These are phyloP conservation scores for Phytophthora europaea DNA, from an alignment of 352 stramenopile genomes.

Conservation along the genomic window DNA sequence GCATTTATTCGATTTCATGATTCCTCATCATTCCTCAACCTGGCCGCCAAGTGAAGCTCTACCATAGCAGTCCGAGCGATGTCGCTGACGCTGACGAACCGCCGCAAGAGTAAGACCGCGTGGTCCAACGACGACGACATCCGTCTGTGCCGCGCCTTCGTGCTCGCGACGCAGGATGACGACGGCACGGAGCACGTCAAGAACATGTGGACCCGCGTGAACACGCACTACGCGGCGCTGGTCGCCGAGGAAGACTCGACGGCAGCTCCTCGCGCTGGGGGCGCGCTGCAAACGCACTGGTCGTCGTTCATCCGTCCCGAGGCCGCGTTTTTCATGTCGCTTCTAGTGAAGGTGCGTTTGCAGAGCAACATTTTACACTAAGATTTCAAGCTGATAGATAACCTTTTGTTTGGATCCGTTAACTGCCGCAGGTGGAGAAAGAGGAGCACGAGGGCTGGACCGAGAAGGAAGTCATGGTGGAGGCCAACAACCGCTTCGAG, in stretches of 20 bases:
- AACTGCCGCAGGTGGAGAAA: constrained; percentile 29
- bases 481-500: constrained; percentile 32
- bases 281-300: constrained; percentile 45
- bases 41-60: not conserved
- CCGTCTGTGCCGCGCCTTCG: constrained; percentile 41
- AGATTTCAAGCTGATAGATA: not conserved
- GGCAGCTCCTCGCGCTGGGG: constrained; percentile 29
- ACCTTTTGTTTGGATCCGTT: not conserved
- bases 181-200: constrained; percentile 40
- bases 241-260: constrained; percentile 27
- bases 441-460: constrained; percentile 39
- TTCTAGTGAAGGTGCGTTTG: constrained; percentile 33
- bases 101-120: constrained; percentile 37
- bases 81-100: constrained; percentile 20
- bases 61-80: constrained; percentile 10
- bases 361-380: not conserved
- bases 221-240: constrained; percentile 30
- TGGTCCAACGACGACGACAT: constrained; percentile 44
- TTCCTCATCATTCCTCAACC: not conserved
- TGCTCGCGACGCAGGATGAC: constrained; percentile 35
- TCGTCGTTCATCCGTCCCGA: constrained; percentile 43
- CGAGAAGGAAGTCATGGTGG: constrained; percentile 24
- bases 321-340: constrained; percentile 35
- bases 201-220: constrained; percentile 44
- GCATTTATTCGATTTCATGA: too few species aligned